phyloP scores from a whole-genome alignment of 208 protist species.

The Trypanosoma theileri region DNA sequence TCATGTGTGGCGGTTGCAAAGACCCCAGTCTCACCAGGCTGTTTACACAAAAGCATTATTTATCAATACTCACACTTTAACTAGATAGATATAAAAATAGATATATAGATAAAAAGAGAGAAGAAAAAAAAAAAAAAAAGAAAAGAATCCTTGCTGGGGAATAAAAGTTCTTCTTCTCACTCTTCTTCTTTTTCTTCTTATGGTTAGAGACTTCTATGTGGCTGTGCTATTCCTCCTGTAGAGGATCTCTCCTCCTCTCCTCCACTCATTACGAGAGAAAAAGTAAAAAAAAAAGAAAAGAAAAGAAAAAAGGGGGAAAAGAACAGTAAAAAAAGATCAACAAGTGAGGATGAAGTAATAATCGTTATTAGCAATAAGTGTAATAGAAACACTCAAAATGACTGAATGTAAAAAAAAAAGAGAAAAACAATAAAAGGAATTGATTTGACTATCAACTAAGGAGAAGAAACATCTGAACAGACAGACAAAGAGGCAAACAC shows the following conservation, averaged over 20 bases:
- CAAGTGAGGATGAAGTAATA: too few relatives aligned
- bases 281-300: neutral
- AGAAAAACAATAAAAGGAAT: too few relatives aligned
- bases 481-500: too few relatives aligned
- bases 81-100: constrained; percentile 2
- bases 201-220: neutral
- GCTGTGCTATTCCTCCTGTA: neutral
- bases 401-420: too few relatives aligned
- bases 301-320: neutral
- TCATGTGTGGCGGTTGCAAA: constrained; percentile 56
- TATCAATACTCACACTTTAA: constrained; percentile 7
- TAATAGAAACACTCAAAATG: too few relatives aligned
- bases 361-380: too few relatives aligned
- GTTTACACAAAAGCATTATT: constrained; percentile 69
- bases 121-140: constrained; percentile 21
- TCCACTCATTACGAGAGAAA: neutral
- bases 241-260: neutral
- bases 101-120: constrained; percentile 19
- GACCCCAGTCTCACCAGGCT: constrained; percentile 62
- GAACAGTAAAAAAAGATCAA: neutral
- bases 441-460: too few relatives aligned
- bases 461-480: too few relatives aligned
- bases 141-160: constrained; percentile 3
- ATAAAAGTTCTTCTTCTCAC: neutral
- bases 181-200: neutral